These are phyloP conservation scores for Sporobolomyces phaffii DNA, from an alignment of 768 basidiomycete genomes.

Conservation along the genomic window DNA sequence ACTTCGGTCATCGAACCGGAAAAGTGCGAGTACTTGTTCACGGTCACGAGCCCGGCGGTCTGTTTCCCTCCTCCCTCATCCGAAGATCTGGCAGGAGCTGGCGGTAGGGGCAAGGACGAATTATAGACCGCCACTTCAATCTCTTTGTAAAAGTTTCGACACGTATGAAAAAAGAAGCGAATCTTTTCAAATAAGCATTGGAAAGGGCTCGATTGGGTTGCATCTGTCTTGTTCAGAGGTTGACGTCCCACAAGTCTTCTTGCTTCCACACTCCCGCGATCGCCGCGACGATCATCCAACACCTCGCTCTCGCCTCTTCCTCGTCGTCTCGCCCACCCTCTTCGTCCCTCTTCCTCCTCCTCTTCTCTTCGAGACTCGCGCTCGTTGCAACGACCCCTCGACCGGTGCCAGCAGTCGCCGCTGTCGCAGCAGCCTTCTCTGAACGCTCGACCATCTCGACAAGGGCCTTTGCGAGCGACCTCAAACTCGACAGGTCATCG, in stretches of 20 bases:
- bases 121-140: conserved; percentile 8
- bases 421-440: conserved; percentile 25
- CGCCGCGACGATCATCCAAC: conserved; percentile 68
- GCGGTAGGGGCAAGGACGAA: conserved; percentile 20
- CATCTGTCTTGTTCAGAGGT: conserved; percentile 18
- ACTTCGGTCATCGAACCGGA: conserved; percentile 77
- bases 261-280: conserved; percentile 70
- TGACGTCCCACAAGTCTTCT: conserved; percentile 61
- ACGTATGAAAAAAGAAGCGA: not conserved
- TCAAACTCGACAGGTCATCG: conserved; percentile 70
- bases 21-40: conserved; percentile 59
- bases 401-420: too few species aligned
- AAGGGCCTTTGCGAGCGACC: conserved; percentile 68
- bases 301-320: conserved; percentile 48
- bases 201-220: too few species aligned
- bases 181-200: too few species aligned
- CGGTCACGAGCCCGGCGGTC: conserved; percentile 38
- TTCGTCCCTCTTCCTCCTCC: conserved; percentile 45
- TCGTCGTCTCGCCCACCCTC: too few species aligned
- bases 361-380: conserved; percentile 45
- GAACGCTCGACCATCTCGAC: conserved; percentile 53
- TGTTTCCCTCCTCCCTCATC: conserved; percentile 9
- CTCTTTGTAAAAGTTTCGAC: not conserved
- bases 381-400: not conserved
- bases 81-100: not conserved